These are phyloP conservation scores for Thuja plicata DNA, from an alignment of 83 land plant genomes.

Conservation along the genomic window DNA sequence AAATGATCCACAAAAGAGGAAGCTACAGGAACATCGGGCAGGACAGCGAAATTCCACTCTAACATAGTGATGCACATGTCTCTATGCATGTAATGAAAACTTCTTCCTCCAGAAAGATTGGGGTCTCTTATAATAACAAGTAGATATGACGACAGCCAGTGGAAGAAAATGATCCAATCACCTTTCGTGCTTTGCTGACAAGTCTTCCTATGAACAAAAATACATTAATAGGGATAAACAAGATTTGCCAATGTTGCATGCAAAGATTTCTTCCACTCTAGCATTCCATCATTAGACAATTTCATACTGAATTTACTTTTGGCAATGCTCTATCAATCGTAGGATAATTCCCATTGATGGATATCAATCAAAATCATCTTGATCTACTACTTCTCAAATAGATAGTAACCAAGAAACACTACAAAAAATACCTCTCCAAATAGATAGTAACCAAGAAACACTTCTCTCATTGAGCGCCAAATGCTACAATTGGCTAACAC, in stretches of 20 bases:
- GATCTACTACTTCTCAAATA: slow-evolving; percentile 20
- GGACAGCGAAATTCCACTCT: slow-evolving; percentile 31
- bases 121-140: slow-evolving; percentile 41
- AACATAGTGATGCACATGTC: slow-evolving; percentile 40
- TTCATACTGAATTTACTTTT: slow-evolving; percentile 25
- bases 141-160: slow-evolving; percentile 32
- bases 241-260: slow-evolving; percentile 35
- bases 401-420: too few relatives aligned
- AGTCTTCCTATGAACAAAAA: slow-evolving; percentile 32
- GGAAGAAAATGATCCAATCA: slow-evolving; percentile 30
- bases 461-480: too few relatives aligned
- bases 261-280: slow-evolving; percentile 46
- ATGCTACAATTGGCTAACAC: too few relatives aligned
- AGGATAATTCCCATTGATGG: slow-evolving; percentile 46
- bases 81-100: slow-evolving; percentile 47
- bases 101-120: slow-evolving; percentile 37
- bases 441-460: too few relatives aligned
- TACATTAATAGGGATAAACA: slow-evolving; percentile 39
- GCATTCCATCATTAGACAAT: slow-evolving; percentile 24
- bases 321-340: slow-evolving; percentile 34
- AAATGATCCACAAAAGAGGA: slow-evolving; percentile 39
- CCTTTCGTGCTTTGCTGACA: slow-evolving; percentile 32
- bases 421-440: too few relatives aligned
- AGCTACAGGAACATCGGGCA: slow-evolving; percentile 29
- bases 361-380: slow-evolving; percentile 56